These are phyloP conservation scores for Euphorbia corollata DNA, from an alignment of 441 rosid species.

Conservation along the genomic window DNA sequence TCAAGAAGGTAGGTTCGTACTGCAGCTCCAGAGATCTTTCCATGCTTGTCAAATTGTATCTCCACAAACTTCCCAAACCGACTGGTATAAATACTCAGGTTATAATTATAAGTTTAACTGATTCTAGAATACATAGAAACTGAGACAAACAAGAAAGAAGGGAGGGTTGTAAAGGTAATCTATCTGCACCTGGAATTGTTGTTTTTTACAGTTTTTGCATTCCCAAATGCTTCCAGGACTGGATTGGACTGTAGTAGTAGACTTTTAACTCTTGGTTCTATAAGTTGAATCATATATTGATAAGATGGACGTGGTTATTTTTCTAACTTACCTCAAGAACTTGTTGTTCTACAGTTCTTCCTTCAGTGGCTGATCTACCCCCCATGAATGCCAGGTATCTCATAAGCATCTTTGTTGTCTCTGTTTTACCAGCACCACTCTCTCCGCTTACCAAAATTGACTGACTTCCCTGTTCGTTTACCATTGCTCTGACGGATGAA, in stretches of 20 bases:
- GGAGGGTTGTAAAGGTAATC: not conserved
- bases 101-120: slow-evolving; percentile 4
- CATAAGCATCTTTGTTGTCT: slow-evolving; percentile 78
- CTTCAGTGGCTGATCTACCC: slow-evolving; percentile 54
- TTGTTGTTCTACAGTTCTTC: slow-evolving; percentile 73
- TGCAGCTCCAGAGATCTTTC: slow-evolving; percentile 74
- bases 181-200: slow-evolving; percentile 61
- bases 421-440: slow-evolving; percentile 78
- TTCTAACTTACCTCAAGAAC: slow-evolving; percentile 53
- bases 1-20: slow-evolving; percentile 67
- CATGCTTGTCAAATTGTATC: slow-evolving; percentile 70
- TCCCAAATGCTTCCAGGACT: slow-evolving; percentile 77
- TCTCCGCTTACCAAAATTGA: slow-evolving; percentile 75
- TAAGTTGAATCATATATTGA: slow-evolving; percentile 7
- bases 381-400: slow-evolving; percentile 75
- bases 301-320: not conserved
- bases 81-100: slow-evolving; percentile 28
- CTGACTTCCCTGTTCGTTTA: slow-evolving; percentile 48
- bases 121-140: not conserved
- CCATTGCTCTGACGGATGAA: slow-evolving; percentile 46
- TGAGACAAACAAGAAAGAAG: not conserved
- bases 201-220: slow-evolving; percentile 67
- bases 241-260: slow-evolving; percentile 53
- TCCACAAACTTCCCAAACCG: slow-evolving; percentile 82
- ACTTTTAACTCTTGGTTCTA: slow-evolving; percentile 7